Evolutionary conservation across 176 grass and related monocot genomes (phyloP).

Genomic region (Eleusine indica): DNA sequence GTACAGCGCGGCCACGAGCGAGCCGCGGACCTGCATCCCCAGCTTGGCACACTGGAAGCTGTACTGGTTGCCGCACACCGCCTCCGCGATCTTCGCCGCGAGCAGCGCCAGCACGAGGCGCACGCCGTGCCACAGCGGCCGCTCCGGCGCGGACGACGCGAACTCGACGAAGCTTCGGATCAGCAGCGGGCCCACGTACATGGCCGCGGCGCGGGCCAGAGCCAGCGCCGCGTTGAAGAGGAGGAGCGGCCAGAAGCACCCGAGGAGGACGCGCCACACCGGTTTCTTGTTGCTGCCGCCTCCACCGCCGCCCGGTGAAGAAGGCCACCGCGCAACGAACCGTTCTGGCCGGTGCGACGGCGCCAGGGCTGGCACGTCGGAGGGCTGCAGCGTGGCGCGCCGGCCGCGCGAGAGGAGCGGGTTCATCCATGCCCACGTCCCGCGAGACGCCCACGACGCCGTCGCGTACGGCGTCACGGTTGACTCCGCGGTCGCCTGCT

Average conservation of each 20-base stretch:
- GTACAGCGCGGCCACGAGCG: slow-evolving; percentile 64
- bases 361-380: slow-evolving; percentile 65
- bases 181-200: slow-evolving; percentile 80
- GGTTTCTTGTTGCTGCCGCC: slow-evolving; percentile 45
- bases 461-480: slow-evolving; percentile 62
- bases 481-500: neutral
- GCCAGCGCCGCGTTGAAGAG: slow-evolving; percentile 46
- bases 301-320: neutral
- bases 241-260: slow-evolving; percentile 67
- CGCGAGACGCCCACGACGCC: slow-evolving; percentile 53
- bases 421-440: slow-evolving; percentile 87
- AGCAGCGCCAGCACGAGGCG: slow-evolving; percentile 53
- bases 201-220: slow-evolving; percentile 52
- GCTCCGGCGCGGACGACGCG: slow-evolving; percentile 43
- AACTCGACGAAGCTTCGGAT: slow-evolving; percentile 58
- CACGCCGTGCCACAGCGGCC: slow-evolving; percentile 20
- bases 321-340: slow-evolving; percentile 57
- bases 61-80: slow-evolving; percentile 60
- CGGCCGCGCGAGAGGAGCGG: slow-evolving; percentile 69
- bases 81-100: slow-evolving; percentile 52
- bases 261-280: slow-evolving; percentile 54
- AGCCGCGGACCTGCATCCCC: slow-evolving; percentile 62
- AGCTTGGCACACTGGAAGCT: slow-evolving; percentile 72
- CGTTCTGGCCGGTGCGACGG: slow-evolving; percentile 63
- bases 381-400: slow-evolving; percentile 47